phyloP scores from a whole-genome alignment of 148 eudicot genomes.

The Amaranthus palmeri region DNA sequence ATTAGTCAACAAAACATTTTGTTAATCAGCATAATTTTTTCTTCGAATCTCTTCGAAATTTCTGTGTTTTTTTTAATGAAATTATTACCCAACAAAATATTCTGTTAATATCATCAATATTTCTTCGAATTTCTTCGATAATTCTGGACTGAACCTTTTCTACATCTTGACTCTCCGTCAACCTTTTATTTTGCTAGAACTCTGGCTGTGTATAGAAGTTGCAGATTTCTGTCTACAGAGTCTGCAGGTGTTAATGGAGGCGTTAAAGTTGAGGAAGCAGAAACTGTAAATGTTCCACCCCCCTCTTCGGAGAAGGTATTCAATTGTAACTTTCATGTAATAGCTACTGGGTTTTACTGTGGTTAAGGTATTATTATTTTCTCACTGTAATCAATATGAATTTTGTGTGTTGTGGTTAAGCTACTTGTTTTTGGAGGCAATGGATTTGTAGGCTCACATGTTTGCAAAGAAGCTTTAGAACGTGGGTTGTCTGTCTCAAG shows the following conservation, averaged over 20 bases:
- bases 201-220: slow-evolving; percentile 33
- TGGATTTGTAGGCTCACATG: slow-evolving; percentile 84
- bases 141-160: not conserved
- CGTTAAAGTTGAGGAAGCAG: slow-evolving; percentile 62
- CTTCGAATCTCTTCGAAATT: not conserved
- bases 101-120: not conserved
- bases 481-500: slow-evolving; percentile 67
- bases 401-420: slow-evolving; percentile 29
- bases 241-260: slow-evolving; percentile 38
- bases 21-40: not conserved
- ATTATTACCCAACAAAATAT: not conserved
- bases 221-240: slow-evolving; percentile 47
- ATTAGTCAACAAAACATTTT: too few relatives aligned
- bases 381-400: not conserved
- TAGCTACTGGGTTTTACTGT: not conserved
- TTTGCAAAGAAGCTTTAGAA: slow-evolving; percentile 65
- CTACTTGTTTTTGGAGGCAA: slow-evolving; percentile 80
- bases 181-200: slow-evolving; percentile 26
- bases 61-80: not conserved
- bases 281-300: slow-evolving; percentile 56
- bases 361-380: not conserved
- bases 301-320: slow-evolving; percentile 65
- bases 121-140: not conserved
- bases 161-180: not conserved
- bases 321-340: slow-evolving; percentile 1